Conservation (phyloP, 2,329 filamentous ascomycete genomes). For the Fusarium pininemorale region DNA sequence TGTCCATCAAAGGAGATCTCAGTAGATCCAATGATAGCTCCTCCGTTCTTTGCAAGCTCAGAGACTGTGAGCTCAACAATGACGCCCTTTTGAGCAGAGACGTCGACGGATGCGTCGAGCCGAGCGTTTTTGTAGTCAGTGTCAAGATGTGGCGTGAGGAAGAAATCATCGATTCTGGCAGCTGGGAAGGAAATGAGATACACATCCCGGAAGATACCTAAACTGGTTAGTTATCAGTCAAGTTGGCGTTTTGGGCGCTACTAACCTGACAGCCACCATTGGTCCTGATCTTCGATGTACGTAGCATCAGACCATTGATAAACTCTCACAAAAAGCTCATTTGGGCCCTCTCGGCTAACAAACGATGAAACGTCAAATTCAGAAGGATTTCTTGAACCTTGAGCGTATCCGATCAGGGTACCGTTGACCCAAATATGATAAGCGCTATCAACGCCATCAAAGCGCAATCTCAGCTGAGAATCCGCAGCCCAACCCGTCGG, state of each 20-base stretch:
- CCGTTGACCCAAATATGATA: slow-evolving; percentile 77
- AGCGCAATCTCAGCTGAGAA: slow-evolving; percentile 70
- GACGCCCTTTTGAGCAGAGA: slow-evolving; percentile 48
- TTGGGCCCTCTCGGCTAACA: slow-evolving; percentile 53
- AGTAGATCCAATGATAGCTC: slow-evolving; percentile 48
- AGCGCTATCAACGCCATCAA: slow-evolving; percentile 77
- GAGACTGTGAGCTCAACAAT: slow-evolving; percentile 55
- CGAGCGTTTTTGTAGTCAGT: slow-evolving; percentile 59
- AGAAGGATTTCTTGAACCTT: slow-evolving; percentile 73
- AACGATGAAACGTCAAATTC: slow-evolving; percentile 73
- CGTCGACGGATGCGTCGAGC: slow-evolving; percentile 55
- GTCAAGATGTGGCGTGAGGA: slow-evolving; percentile 67
- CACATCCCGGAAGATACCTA: slow-evolving; percentile 73
- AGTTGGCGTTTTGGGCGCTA: slow-evolving; percentile 54
- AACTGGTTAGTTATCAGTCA: slow-evolving; percentile 51
- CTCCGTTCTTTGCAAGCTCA: slow-evolving; percentile 45
- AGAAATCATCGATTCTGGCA: slow-evolving; percentile 65
- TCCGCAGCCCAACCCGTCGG: slow-evolving; percentile 56
- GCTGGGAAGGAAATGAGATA: slow-evolving; percentile 66
- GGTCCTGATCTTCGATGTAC: slow-evolving; percentile 76
- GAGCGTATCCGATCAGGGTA: slow-evolving; percentile 70
- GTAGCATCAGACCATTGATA: slow-evolving; percentile 76
- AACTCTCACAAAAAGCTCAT: slow-evolving; percentile 70
- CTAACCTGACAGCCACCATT: slow-evolving; percentile 74
- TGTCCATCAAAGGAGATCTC: slow-evolving; percentile 40